Conservation (phyloP, 441 rosid species). For the Raphanus hybrid region DNA sequence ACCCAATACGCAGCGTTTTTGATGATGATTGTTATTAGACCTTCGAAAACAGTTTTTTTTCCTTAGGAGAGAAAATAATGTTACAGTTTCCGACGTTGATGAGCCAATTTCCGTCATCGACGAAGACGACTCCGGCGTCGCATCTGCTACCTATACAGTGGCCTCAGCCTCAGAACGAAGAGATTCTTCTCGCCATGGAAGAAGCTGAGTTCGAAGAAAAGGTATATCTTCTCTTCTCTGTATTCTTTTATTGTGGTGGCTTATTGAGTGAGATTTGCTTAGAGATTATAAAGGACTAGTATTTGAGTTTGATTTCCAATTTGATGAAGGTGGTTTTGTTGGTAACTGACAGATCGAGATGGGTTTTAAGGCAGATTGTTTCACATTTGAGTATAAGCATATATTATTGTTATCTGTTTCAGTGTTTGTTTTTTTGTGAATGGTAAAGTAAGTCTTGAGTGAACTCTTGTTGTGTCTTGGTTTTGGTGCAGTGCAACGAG, state of each 20-base stretch:
- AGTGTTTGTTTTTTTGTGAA: neutral
- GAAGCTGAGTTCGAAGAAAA: constrained; percentile 74
- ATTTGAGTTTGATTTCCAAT: neutral
- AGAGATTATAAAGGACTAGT: neutral
- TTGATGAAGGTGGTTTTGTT: neutral
- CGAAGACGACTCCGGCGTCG: constrained; percentile 59
- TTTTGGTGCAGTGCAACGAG: constrained; percentile 68
- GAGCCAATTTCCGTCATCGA: constrained; percentile 66
- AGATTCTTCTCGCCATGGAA: constrained; percentile 77
- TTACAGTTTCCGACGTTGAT: constrained; percentile 75
- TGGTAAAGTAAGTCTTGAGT: neutral
- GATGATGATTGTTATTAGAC: neutral
- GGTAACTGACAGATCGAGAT: neutral
- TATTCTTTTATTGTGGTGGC: neutral
- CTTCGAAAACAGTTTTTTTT: too few species aligned
- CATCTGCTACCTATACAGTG: constrained; percentile 61
- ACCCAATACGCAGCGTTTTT: constrained; percentile 18
- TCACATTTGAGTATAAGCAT: too few species aligned
- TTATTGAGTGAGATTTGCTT: neutral
- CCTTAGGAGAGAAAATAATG: constrained; percentile 37
- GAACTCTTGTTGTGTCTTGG: constrained; percentile 11
- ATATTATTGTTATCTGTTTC: too few species aligned
- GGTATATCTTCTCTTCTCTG: constrained; percentile 29
- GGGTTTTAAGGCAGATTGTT: too few species aligned
- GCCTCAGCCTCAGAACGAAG: constrained; percentile 64